These are phyloP conservation scores for Malassezia nana DNA, from an alignment of 1,284 basidiomycete species.

Conservation along the genomic window DNA sequence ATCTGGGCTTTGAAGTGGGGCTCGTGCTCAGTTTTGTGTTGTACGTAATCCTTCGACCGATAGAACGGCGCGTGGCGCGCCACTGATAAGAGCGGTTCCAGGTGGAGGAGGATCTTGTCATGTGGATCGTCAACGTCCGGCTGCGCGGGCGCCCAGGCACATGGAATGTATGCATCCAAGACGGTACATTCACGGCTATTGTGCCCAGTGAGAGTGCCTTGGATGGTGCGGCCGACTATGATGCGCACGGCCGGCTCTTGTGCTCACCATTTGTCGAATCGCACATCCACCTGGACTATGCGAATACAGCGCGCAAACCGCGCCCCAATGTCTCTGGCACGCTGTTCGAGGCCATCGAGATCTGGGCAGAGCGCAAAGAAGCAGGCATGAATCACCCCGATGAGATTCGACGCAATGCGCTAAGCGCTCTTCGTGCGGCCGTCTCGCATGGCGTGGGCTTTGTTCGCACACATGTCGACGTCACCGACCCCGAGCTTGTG, in stretches of 20 bases:
- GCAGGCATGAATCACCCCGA: neutral
- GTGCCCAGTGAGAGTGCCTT: neutral
- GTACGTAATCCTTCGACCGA: slow-evolving; percentile 33
- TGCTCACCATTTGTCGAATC: neutral
- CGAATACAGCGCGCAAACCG: neutral
- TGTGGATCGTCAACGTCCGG: neutral
- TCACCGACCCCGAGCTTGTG: neutral
- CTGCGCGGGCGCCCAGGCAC: neutral
- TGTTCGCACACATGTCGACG: slow-evolving; percentile 1
- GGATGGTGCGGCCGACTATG: neutral
- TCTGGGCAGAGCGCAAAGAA: slow-evolving; percentile 1
- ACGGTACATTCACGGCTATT: neutral
- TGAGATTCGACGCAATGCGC: neutral
- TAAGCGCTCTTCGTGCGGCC: neutral
- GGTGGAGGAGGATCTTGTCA: neutral
- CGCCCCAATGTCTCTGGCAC: neutral
- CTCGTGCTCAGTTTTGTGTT: slow-evolving; percentile 35
- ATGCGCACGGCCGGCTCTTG: neutral
- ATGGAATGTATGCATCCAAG: neutral
- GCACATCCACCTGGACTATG: slow-evolving; percentile 1
- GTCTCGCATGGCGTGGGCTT: slow-evolving; percentile 1
- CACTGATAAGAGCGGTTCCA: no score
- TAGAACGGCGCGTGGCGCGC: slow-evolving; percentile 34
- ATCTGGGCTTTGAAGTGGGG: slow-evolving; percentile 48
- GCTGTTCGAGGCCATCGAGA: slow-evolving; percentile 1